Evolutionary conservation across 1,284 basidiomycete species (phyloP).

Genomic region (Neolentinus lepideus): DNA sequence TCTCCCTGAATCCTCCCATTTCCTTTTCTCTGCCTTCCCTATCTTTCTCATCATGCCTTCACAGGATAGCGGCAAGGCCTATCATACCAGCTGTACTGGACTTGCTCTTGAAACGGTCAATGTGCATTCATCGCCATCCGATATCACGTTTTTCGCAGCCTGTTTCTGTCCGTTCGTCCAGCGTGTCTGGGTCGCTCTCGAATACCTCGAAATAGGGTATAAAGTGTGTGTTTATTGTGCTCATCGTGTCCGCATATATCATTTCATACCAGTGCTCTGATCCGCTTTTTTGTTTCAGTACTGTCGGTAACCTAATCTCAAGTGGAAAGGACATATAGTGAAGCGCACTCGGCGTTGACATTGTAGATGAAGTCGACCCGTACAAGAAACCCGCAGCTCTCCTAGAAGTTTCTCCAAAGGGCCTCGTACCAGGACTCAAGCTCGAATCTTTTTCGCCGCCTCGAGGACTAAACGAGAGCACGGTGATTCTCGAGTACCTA

Average conservation of each 20-base stretch:
- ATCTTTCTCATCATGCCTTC: conserved; percentile 17
- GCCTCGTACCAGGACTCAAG: conserved; percentile 67
- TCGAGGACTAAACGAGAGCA: conserved; percentile 59
- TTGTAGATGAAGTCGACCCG: conserved; percentile 71
- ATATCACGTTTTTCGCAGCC: conserved; percentile 60
- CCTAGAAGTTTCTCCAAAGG: conserved; percentile 74
- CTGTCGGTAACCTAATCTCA: conserved; percentile 18
- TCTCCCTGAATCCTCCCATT: too few species aligned
- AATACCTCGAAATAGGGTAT: conserved; percentile 57
- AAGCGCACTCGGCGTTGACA: background rate
- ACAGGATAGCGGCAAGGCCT: conserved; percentile 37
- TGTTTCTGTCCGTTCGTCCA: conserved; percentile 77
- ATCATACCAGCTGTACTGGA: conserved; percentile 54
- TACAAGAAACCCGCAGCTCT: conserved; percentile 76
- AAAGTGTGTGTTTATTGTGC: conserved; percentile 26
- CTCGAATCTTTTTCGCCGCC: conserved; percentile 27
- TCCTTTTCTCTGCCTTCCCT: too few species aligned
- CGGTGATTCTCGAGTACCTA: conserved; percentile 66
- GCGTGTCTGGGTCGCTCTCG: conserved; percentile 61
- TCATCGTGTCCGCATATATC: too few species aligned
- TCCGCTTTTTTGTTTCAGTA: too few species aligned
- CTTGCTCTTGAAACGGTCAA: conserved; percentile 48
- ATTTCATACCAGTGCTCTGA: too few species aligned
- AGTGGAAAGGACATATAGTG: background rate
- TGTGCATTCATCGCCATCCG: conserved; percentile 32